Percentiles rank a stretch among this genome's conserved stretches.
phyloP scores from a whole-genome alignment of 257 asterid species.

The Asclepias syriaca region DNA sequence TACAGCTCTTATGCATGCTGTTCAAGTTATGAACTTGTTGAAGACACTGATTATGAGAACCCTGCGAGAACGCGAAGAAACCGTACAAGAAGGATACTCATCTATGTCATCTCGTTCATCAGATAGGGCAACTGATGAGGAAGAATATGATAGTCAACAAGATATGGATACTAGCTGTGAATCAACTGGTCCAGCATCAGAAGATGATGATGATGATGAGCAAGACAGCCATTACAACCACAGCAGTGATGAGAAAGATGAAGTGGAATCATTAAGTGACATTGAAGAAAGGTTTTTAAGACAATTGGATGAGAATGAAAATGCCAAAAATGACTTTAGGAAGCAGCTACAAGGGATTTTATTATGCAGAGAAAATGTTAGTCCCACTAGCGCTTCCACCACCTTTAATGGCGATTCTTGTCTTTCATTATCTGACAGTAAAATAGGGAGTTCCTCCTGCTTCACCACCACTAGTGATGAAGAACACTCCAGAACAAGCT shows the following conservation, averaged over 20 bases:
- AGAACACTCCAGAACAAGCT: slow-evolving; percentile 47
- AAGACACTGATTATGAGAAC: slow-evolving; percentile 75
- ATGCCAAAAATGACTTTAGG: slow-evolving; percentile 71
- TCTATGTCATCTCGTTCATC: slow-evolving; percentile 65
- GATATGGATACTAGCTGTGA: slow-evolving; percentile 75
- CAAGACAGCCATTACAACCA: slow-evolving; percentile 26
- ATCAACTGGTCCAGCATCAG: slow-evolving; percentile 48
- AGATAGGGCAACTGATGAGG: slow-evolving; percentile 45
- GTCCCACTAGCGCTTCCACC: slow-evolving; percentile 40
- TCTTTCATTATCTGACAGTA: slow-evolving; percentile 38
- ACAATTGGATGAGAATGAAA: slow-evolving; percentile 66
- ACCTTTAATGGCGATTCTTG: slow-evolving; percentile 33
- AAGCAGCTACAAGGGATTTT: slow-evolving; percentile 70
- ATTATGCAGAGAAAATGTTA: slow-evolving; percentile 38
- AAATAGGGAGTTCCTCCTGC: slow-evolving; percentile 48
- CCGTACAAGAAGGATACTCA: slow-evolving; percentile 46
- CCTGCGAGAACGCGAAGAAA: slow-evolving; percentile 67
- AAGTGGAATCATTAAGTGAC: slow-evolving; percentile 63
- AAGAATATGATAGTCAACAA: slow-evolving; percentile 60
- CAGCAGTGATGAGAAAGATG: slow-evolving; percentile 51
- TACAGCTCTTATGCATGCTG: slow-evolving; percentile 98
- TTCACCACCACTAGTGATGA: slow-evolving; percentile 55
- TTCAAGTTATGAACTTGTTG: slow-evolving; percentile 94
- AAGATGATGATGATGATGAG: slow-evolving; percentile 46
- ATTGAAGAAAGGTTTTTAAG: slow-evolving; percentile 72